Evolutionary conservation across 371 early-diverging fungal genomes (phyloP), one percentile per base, ranked within the genome.

Genomic region (Mortierella sp.): DNA sequence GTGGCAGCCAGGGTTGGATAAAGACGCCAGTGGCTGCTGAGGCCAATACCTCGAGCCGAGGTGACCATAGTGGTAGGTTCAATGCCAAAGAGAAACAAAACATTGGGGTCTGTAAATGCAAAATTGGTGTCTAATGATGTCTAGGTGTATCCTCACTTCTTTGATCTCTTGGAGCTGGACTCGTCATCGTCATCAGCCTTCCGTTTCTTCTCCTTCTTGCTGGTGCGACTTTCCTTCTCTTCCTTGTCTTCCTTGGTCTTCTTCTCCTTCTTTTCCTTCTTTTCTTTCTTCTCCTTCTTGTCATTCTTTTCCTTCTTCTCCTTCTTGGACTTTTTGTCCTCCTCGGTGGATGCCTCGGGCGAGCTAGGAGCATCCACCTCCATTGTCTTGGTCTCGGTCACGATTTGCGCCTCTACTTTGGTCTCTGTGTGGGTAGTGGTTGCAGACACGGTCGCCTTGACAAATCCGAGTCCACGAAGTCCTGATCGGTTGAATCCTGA

Each of bases 391-490:
- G 46, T 46, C 53, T 54, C 54, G 9, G 56, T 57, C 22, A 65
- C 55, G 4, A 60, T 45, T 17, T 53, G 46, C 44, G 60, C 63
- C 59, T 71, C 67, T 22, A 64, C 60, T 47, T 68, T 61, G 46
- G 67, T 67, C 29, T 72, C 72, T 61, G 62, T 71, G 56, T 59
- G 64, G n/a, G 71, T 43, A 53, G 80, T 58, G 54, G 59, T 58
- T 29, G 67, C 58, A 24, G 77, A 61, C 8, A 76, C 69, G 0
- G 76, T 68, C 14, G 79, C 63, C 55, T 70, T 70, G 52, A 71
- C 72, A 57, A 73, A 67, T 31, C 79, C 67, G 21, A 77, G 54
- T 24, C 69, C 70, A 24, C 67, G 68, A 28, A 79, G 67, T 24
- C 68, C 71, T 44, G 67, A 58, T 4, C 54, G 57, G n/a, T 50